phyloP scores from a whole-genome alignment of 1,139 yeast species.

The Zygoascus hellenicus region DNA sequence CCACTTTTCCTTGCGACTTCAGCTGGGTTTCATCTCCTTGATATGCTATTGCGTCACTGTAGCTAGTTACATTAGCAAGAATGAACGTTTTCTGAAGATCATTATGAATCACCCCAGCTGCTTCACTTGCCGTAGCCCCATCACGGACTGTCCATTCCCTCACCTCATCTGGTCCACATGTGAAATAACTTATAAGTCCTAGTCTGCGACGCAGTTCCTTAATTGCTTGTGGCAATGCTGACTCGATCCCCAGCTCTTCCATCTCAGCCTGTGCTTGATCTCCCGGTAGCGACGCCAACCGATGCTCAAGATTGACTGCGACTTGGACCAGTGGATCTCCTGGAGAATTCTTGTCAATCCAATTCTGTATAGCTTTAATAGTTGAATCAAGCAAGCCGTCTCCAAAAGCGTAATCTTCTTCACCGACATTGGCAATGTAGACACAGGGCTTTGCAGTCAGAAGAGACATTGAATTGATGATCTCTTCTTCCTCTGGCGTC shows the following conservation, averaged over 20 bases:
- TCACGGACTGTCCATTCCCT: slow-evolving; percentile 75
- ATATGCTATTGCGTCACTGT: slow-evolving; percentile 25
- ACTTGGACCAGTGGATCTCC: slow-evolving; percentile 84
- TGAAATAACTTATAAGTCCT: slow-evolving; percentile 68
- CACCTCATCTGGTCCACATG: slow-evolving; percentile 77
- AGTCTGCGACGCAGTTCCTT: slow-evolving; percentile 54
- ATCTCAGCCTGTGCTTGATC: slow-evolving; percentile 79
- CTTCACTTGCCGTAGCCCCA: slow-evolving; percentile 68
- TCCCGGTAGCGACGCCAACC: slow-evolving; percentile 65
- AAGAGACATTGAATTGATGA: slow-evolving; percentile 73
- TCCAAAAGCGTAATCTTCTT: slow-evolving; percentile 81
- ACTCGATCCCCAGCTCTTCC: slow-evolving; percentile 64
- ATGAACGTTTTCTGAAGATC: slow-evolving; percentile 75
- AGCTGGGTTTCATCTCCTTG: slow-evolving; percentile 31
- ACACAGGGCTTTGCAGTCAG: slow-evolving; percentile 93
- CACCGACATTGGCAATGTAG: slow-evolving; percentile 81
- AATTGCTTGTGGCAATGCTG: slow-evolving; percentile 79
- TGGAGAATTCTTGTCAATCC: slow-evolving; percentile 82
- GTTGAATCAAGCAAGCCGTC: slow-evolving; percentile 20
- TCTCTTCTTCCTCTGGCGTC: slow-evolving; percentile 63
- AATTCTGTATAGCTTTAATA: slow-evolving; percentile 58
- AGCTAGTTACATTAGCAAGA: slow-evolving; percentile 61
- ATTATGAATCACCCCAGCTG: slow-evolving; percentile 81
- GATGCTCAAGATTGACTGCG: slow-evolving; percentile 80
- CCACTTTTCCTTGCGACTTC: slow-evolving; percentile 28